Evolutionary conservation across 179 eudicot genomes (phyloP), one percentile per base, ranked within the genome.

Genomic region (Pouteria campechiana): DNA sequence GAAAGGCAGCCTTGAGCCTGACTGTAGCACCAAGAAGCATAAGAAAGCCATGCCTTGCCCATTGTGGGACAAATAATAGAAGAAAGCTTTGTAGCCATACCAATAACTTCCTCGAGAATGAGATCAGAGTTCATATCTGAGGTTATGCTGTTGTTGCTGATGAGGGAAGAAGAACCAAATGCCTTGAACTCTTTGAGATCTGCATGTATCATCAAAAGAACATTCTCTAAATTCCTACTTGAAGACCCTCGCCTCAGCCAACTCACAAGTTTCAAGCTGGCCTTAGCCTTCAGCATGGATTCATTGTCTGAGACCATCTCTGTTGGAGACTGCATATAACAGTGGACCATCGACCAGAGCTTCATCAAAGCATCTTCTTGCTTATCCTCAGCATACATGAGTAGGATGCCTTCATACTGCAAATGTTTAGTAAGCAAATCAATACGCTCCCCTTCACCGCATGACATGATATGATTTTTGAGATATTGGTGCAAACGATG

Each of bases 11-110:
- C 70, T 66, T 50, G 69, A 47, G 94, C 99, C 68, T 83, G 93
- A 63, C 52, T 37, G 68, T 70, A 87, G 55, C 99, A 92, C 99
- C 99, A 92, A 36, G 96, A 79, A 39, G 88, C 99, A 78, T 87
- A 88, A 36, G 78, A 65, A 59, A 83, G 75, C 99, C 99, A 92
- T 48, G 96, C 65, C 58, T 87, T 92, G 19, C 93, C 86, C 74
- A 92, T 63, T 48, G 63, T 54, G 40, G 99, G 93, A 67, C 96
- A 87, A 42, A 92, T 85, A 28, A 38, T 76, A n/a, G 93, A 63
- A 8, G 99, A 83, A 48, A 78, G 54, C 68, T 92, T 88, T 33
- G 78, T 54, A 41, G 81, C 65, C 45, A 73, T 53, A 18, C 99
- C 99, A 18, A 61, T 70, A 48, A 88, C 71, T 75, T 83, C 94